Conservation (phyloP, 2,329 filamentous ascomycete genomes). For the Verticillium dahliae region DNA sequence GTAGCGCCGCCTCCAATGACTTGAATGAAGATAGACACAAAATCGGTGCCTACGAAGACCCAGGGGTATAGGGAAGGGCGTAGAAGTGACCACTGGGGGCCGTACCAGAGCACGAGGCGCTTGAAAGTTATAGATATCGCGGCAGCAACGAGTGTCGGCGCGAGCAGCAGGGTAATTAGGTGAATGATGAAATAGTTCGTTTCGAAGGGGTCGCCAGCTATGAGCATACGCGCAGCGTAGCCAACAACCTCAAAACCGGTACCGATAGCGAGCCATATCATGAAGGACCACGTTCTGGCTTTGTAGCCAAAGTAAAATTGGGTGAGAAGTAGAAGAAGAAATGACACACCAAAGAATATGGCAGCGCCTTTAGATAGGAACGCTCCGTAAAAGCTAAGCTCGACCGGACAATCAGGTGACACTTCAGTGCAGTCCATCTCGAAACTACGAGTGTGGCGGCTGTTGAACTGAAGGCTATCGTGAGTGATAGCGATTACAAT, state of each 20-base stretch:
- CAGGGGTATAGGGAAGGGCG: constrained; percentile 36
- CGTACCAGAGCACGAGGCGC: constrained; percentile 35
- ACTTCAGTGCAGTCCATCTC: neutral
- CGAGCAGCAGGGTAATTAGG: constrained; percentile 32
- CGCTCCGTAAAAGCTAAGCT: neutral
- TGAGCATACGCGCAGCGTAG: neutral
- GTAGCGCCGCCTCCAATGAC: constrained; percentile 11
- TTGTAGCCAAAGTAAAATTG: neutral
- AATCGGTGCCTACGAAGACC: constrained; percentile 42
- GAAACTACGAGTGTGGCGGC: neutral
- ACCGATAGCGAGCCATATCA: neutral
- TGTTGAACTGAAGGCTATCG: neutral
- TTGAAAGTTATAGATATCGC: constrained; percentile 39
- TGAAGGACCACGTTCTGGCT: constrained; percentile 1
- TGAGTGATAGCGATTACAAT: neutral
- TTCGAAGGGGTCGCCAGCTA: constrained; percentile 29
- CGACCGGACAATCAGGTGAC: neutral
- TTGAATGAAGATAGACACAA: constrained; percentile 27
- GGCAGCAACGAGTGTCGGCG: constrained; percentile 35
- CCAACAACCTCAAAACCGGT: neutral
- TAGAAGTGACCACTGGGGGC: constrained; percentile 29
- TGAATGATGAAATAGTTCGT: constrained; percentile 31
- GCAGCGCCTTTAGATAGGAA: neutral
- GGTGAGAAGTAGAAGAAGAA: neutral
- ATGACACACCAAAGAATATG: neutral